Percentiles rank a stretch among this genome's conserved stretches.
phyloP scores from a whole-genome alignment of 495 filamentous ascomycete species.

The Astrocystis sublimbata region DNA sequence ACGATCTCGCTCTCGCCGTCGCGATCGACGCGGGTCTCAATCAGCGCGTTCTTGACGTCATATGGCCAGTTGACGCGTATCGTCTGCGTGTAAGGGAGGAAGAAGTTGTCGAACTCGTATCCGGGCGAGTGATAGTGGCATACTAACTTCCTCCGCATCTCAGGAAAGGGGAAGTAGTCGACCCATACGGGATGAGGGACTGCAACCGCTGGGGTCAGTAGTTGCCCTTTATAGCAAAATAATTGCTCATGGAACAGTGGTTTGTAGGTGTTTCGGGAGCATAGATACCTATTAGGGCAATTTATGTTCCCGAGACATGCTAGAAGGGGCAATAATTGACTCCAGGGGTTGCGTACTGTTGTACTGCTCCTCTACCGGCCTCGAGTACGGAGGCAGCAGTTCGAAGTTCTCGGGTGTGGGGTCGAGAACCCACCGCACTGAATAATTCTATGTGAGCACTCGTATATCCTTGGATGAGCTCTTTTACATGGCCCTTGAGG shows the following conservation, averaged over 20 bases:
- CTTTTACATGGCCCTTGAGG: neutral
- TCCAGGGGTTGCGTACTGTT: no score
- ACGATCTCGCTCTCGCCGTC: slow-evolving; percentile 61
- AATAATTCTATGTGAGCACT: neutral
- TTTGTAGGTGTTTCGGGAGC: no score
- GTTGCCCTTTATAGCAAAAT: no score
- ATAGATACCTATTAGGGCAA: no score
- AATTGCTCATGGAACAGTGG: no score
- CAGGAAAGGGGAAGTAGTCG: slow-evolving; percentile 74
- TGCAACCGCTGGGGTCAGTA: no score
- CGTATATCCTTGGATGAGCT: neutral
- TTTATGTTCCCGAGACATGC: no score
- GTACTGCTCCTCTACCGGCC: slow-evolving; percentile 62
- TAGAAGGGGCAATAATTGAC: no score
- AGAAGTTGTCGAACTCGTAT: slow-evolving; percentile 71
- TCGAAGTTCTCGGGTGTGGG: slow-evolving; percentile 74
- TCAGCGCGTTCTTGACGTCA: slow-evolving; percentile 61
- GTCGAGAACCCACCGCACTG: slow-evolving; percentile 73
- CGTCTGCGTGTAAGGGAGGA: slow-evolving; percentile 74
- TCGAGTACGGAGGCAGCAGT: slow-evolving; percentile 66
- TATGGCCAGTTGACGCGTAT: slow-evolving; percentile 78
- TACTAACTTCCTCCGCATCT: slow-evolving; percentile 66
- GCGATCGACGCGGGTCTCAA: slow-evolving; percentile 53
- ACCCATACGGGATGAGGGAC: slow-evolving; percentile 74
- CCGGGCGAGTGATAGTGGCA: slow-evolving; percentile 42